Conservation (phyloP, 805 yeast genomes). For the Candida easanensis region DNA sequence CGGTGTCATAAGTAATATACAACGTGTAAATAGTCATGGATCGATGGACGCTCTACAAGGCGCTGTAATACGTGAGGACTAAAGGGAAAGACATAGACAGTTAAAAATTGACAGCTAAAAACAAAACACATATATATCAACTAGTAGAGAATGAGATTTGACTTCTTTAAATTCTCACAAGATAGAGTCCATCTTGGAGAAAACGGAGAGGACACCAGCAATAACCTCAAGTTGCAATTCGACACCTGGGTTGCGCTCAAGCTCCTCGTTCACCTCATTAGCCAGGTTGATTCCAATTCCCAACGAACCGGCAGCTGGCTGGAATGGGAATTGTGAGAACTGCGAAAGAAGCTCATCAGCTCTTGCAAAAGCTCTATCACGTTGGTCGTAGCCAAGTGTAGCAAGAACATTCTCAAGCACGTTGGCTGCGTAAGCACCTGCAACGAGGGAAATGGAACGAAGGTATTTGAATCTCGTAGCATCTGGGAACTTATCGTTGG, state of each 20-base stretch:
- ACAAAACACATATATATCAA: background rate
- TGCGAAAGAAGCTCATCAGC: slow-evolving; percentile 90
- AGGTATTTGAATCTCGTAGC: slow-evolving; percentile 65
- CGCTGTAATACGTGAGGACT: no score
- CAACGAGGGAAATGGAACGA: slow-evolving; percentile 77
- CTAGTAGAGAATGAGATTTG: background rate
- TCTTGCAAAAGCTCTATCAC: slow-evolving; percentile 88
- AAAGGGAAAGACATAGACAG: no score
- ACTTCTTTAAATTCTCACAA: no score
- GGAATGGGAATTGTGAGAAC: slow-evolving; percentile 84
- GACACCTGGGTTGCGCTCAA: slow-evolving; percentile 34
- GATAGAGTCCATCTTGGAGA: slow-evolving; percentile 88
- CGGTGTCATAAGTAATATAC: no score
- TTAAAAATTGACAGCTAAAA: background rate
- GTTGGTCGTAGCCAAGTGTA: slow-evolving; percentile 74
- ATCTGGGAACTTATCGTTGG: slow-evolving; percentile 66
- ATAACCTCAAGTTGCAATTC: slow-evolving; percentile 82
- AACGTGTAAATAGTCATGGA: no score
- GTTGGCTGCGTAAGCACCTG: slow-evolving; percentile 93
- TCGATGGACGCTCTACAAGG: no score
- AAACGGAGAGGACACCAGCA: slow-evolving; percentile 89
- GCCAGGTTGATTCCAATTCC: slow-evolving; percentile 74
- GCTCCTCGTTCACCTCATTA: slow-evolving; percentile 40
- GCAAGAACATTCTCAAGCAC: slow-evolving; percentile 87
- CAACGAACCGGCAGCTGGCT: slow-evolving; percentile 52